Base-by-base conservation (phyloP, 768 basidiomycete species). In the Cyclocybe cylindracea region DNA sequence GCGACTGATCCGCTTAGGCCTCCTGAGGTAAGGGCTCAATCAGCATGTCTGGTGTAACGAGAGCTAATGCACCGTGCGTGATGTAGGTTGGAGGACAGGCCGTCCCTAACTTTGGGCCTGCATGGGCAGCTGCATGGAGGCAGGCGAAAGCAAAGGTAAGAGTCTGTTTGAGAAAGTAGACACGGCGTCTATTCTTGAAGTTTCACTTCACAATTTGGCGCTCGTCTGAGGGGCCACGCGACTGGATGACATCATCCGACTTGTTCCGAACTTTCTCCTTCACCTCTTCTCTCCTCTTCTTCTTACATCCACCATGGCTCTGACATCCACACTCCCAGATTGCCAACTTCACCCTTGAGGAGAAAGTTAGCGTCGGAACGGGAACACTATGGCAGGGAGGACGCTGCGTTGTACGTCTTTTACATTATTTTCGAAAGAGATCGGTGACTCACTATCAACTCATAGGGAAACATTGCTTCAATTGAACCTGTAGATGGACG, bases 381-480 rank as follows among this genome's bases (percentile, higher is more conserved):
- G 88, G 87, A 37, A 76, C 86, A 1, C 83, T 83, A 13, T 86
- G 84, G 85, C 59, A 60, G 62, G 69, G 67, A 46, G 87, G 88
- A 1, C 78, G 73, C 2, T 91, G 89, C 62, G 86, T 91, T 10
- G 89, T 81, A 61, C 56, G 78, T 68, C 47, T 44, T 24, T 45
- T 29, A 19, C 9, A 44, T 4, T 39, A 55, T 31, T 37, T 31
- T 10, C 4, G n/a, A 32, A 10, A 13, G 24, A 32, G 32, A 5
- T 31, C 51, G 10, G 36, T 24, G 37, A 32, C 9, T n/a, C n/a
- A 24, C 13, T 19, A 35, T 34, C 32, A 40, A 39, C 35, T 48
- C 33, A 44, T 24, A 79, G 77, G 79, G 83, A 11, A 89, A 89
- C 59, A 87, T 78, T 7, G 73, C 84, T 4, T 43, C 77, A 0